Evolutionary conservation across 2,329 filamentous ascomycete species (phyloP), one percentile per base, ranked within the genome.

Genomic region (Exophiala oligosperma): DNA sequence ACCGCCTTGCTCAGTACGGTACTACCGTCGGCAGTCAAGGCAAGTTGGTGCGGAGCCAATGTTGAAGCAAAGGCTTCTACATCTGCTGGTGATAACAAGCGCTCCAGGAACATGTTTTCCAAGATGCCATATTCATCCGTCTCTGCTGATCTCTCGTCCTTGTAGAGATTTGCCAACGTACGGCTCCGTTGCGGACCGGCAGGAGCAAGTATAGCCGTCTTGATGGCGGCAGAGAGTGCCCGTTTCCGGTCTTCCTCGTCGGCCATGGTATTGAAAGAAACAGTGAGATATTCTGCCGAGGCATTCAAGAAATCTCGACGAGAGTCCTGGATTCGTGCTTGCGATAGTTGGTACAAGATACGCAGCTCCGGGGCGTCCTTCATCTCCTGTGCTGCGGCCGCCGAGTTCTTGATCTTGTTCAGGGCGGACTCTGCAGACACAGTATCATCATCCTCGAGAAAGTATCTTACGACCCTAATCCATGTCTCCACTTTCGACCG

Each of bases 81-180:
- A 76, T 99, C 94, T n/a, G 81, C 83, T 0, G 88, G 85, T 0
- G 85, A 84, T 49, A 99, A 81, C 2, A 99, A 80, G 4, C 92
- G 85, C 73, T 97, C 91, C 49, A 97, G 81, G 73, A 96, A 96
- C 85, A 99, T 97, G 79, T 97, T 97, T 78, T 97, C 94, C 12
- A 99, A 79, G 54, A 99, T 97, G 49, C 85, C 81, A 70, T 89
- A 93, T 75, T 97, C 91, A 32, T 88, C 84, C 1, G 94, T 83
- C 50, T 86, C 84, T 2, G 81, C 79, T 0, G 90, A 83, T 29
- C 94, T 85, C 65, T 97, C 94, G 73, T 99, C 94, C 74, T 96
- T 96, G 82, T 96, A 96, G 12, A 99, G 79, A 53, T 89, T 87
- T 3, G 86, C 91, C 17, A 99, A 82, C 44, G 88, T 86, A 48